Evolutionary conservation across 2,329 filamentous ascomycete species (phyloP), one percentile per base, ranked within the genome.

Genomic region (Coniochaeta ligniaria): DNA sequence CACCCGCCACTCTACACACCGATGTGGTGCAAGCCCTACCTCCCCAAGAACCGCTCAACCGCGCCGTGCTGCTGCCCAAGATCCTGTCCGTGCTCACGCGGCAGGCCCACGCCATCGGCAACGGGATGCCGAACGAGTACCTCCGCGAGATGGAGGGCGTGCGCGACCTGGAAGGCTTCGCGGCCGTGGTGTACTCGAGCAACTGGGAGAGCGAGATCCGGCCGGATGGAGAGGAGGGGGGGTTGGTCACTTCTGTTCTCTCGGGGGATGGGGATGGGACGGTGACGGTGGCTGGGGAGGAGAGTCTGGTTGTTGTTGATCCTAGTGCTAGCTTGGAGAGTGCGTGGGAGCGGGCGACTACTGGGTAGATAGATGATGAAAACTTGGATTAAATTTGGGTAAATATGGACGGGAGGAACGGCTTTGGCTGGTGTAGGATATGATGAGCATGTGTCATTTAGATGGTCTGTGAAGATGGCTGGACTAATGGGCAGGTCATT

Each of bases 41-140:
- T 62, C 70, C 33, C 63, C 71, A 3, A 65, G 74, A 57, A 60
- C 63, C 16, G 60, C 66, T 55, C 45, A 36, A 84, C 55, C 76
- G 80, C 31, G 83, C 77, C 17, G 78, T 86, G n/a, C 73, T 83
- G 36, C 83, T 99, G 45, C 95, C 95, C 55, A 96, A 91, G 74
- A 88, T 96, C 59, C 80, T 99, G 38, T 96, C 94, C 2, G 89
- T 96, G 6, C 84, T 98, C 68, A 95, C 92, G 43, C 86, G 92
- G 66, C 93, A 99, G 77, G 94, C 94, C 6, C 93, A 96, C 73
- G 83, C 81, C 59, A 96, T 99, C 66, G 94, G 93, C 59, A 88
- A 89, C 68, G 91, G 91, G 66, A 83, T 85, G 75, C 86, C 82
- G 61, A 91, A 84, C 73, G 87, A 83, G 76, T 90, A 90, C 70